Base-by-base conservation (phyloP, 805 yeast species). In the Geotrichum ghanense region DNA sequence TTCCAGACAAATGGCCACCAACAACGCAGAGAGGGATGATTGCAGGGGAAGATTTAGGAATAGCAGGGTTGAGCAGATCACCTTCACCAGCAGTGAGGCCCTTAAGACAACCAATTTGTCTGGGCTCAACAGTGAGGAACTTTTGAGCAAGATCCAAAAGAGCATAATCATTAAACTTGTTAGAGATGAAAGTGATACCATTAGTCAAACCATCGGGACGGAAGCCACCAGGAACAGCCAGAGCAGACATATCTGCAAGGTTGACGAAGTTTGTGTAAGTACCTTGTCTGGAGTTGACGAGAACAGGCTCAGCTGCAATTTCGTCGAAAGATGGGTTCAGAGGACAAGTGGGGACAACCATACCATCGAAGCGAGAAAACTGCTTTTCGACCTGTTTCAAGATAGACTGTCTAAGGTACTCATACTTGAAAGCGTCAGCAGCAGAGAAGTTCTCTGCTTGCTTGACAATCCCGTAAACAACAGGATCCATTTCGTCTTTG, bases 261-360 rank as follows among this genome's bases (percentile, higher is more conserved):
- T 92, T 90, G 56, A 86, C 96, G 63, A 92, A 92, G 67, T 90
- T 90, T 24, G 97, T 90, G 81, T 95, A 90, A n/a, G 96, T 88
- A 25, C 98, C 98, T 68, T 92, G 98, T 59, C 73, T 72, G 3
- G 97, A 85, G 70, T 90, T 90, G 56, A 88, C 77, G 42, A 70
- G 63, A 24, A 92, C 71, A 3, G 97, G 97, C 61, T 89, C 95
- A 5, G 71, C 66, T 50, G 70, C 76, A 22, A 90, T 77, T 49
- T 83, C 79, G 42, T 71, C 78, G 44, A 89, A 76, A 3, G 88
- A 77, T 44, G 97, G 97, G 58, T 83, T 88, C 56, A 90, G 71
- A 3, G 97, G 97, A 55, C 95, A 86, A 3, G 97, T 90, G 47
- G 98, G 98, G 26, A 90, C 90, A 39, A 89, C 71, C 48, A 89